phyloP scores from a whole-genome alignment of 1,284 basidiomycete genomes.

The Ganoderma lingzhi region DNA sequence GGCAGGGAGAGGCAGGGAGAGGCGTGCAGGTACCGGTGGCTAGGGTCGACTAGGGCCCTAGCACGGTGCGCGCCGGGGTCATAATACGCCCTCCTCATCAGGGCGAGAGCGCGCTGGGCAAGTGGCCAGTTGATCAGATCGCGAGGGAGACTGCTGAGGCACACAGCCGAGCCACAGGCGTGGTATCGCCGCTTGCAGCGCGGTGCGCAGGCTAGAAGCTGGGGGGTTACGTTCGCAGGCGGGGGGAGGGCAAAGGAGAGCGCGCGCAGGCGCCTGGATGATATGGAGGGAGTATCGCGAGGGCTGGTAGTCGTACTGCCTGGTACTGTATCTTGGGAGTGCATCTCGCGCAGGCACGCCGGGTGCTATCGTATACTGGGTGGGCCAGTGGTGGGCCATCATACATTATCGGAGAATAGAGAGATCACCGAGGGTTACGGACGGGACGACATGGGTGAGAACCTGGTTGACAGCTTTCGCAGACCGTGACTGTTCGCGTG shows the following conservation, averaged over 20 bases:
- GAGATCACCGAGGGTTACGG: slow-evolving; percentile 29
- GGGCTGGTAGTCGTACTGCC: background rate
- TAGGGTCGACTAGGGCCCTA: background rate
- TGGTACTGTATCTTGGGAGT: background rate
- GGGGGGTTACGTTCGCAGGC: background rate
- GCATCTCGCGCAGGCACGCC: slow-evolving; percentile 10
- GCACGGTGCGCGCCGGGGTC: background rate
- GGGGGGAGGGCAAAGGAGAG: background rate
- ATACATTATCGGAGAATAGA: slow-evolving; percentile 30
- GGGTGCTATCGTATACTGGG: background rate
- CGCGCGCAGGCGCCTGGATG: background rate
- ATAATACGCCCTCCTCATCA: slow-evolving; percentile 7
- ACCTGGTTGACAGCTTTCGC: background rate
- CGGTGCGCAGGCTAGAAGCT: background rate
- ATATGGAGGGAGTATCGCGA: slow-evolving; percentile 3
- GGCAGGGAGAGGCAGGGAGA: too few species aligned
- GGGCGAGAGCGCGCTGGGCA: slow-evolving; percentile 6
- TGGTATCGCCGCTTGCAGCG: slow-evolving; percentile 8
- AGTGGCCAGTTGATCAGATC: slow-evolving; percentile 5
- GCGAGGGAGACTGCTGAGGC: background rate
- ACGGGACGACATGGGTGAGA: slow-evolving; percentile 3
- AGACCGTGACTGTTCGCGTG: background rate
- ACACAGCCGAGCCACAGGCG: background rate
- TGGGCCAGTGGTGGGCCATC: background rate
- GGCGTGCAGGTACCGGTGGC: background rate